Conservation (phyloP, 202 grass and related monocot species). For the Carex arenaria region DNA sequence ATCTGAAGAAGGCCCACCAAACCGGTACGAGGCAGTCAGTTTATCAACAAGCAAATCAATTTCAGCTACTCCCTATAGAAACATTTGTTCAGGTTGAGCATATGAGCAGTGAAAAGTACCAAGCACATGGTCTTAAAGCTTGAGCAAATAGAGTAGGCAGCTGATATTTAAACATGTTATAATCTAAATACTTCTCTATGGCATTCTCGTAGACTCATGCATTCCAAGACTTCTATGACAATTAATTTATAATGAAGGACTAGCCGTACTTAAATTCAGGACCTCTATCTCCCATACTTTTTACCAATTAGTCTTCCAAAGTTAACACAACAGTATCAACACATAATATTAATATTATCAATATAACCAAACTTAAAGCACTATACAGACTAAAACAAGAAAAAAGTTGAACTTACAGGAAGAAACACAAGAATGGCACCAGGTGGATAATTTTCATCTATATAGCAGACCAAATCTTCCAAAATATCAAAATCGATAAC, state of each 20-base stretch:
- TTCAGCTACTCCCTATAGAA: constrained; percentile 88
- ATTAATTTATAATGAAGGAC: not conserved
- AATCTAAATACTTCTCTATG: not conserved
- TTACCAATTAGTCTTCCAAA: not conserved
- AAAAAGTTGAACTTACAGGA: constrained; percentile 52
- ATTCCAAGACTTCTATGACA: not conserved
- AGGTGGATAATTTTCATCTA: constrained; percentile 64
- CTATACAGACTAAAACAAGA: no score
- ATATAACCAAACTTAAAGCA: not conserved
- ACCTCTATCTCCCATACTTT: not conserved
- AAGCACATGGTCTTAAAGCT: not conserved
- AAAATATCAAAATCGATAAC: constrained; percentile 93
- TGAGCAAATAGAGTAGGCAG: not conserved
- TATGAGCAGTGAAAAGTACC: not conserved
- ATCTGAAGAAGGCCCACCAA: constrained; percentile 76
- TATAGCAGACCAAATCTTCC: constrained; percentile 97
- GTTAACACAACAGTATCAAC: not conserved
- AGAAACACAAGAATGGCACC: constrained; percentile 94
- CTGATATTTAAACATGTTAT: not conserved
- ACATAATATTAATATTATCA: not conserved
- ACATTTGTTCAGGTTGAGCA: constrained; percentile 12
- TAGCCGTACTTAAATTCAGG: not conserved
- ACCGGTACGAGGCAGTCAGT: constrained; percentile 74
- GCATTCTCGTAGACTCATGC: not conserved
- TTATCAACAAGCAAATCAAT: constrained; percentile 96